A percentile compares a stretch with the other conserved stretches of the same genome.
Conservation (phyloP, 805 yeast genomes). For the Komagataella populi region DNA sequence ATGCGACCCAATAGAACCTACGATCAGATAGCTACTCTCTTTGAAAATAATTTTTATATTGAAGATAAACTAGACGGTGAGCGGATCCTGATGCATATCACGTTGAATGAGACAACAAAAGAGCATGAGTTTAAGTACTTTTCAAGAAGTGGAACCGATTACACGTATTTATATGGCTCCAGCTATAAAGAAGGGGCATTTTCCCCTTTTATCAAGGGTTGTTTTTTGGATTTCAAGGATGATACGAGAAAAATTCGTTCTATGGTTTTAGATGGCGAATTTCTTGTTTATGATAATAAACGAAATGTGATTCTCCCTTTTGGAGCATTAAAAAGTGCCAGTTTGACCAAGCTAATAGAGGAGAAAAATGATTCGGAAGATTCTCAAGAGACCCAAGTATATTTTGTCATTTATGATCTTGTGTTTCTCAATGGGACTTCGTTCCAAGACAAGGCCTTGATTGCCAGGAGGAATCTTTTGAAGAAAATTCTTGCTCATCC, state of each 20-base stretch:
- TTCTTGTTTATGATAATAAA: constrained; percentile 73
- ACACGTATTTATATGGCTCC: constrained; percentile 53
- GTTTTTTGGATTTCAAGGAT: constrained; percentile 7
- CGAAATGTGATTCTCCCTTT: constrained; percentile 52
- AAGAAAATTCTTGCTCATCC: constrained; percentile 26
- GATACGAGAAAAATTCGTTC: constrained; percentile 11
- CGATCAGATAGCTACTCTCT: constrained; percentile 30
- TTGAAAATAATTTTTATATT: constrained; percentile 42
- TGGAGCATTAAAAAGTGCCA: constrained; percentile 66
- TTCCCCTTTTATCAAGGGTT: constrained; percentile 17
- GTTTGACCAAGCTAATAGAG: constrained; percentile 31
- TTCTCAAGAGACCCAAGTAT: constrained; percentile 27
- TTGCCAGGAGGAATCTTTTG: constrained; percentile 41
- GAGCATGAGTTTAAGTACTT: constrained; percentile 30
- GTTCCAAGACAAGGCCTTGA: constrained; percentile 38
- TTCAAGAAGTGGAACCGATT: constrained; percentile 63
- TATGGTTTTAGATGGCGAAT: constrained; percentile 75
- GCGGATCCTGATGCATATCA: constrained; percentile 65
- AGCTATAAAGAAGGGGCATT: constrained; percentile 6
- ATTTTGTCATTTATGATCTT: constrained; percentile 60
- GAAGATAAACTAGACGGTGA: constrained; percentile 96
- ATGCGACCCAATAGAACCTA: constrained; percentile 37
- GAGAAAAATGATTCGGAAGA: constrained; percentile 20
- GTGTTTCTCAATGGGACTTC: constrained; percentile 55
- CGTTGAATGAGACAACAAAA: constrained; percentile 20